A percentile compares a stretch with the other conserved stretches of the same genome.
These are phyloP conservation scores for Imleria badia DNA, from an alignment of 768 basidiomycete species.

Conservation along the genomic window DNA sequence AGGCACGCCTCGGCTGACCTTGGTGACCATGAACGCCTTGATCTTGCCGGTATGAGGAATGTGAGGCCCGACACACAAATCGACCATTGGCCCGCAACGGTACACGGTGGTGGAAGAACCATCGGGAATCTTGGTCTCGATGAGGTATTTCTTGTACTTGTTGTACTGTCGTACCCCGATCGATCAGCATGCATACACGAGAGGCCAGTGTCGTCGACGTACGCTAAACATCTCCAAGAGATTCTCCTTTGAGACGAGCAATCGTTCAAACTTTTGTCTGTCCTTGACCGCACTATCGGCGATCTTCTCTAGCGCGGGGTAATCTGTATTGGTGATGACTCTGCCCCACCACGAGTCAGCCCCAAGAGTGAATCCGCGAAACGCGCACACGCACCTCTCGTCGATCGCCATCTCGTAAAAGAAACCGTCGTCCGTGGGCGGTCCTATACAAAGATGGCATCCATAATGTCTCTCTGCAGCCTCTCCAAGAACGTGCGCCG, in stretches of 20 bases:
- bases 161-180: constrained; percentile 71
- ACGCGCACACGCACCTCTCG: constrained; percentile 50
- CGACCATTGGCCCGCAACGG: constrained; percentile 97
- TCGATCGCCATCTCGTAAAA: constrained; percentile 98
- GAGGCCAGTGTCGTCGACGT: constrained; percentile 29
- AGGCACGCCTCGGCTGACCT: constrained; percentile 45
- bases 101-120: constrained; percentile 97
- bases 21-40: constrained; percentile 96
- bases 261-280: constrained; percentile 94
- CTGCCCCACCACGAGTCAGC: constrained; percentile 35
- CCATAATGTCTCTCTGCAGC: constrained; percentile 95
- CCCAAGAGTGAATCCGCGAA: too few relatives aligned
- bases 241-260: constrained; percentile 92
- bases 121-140: constrained; percentile 93
- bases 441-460: constrained; percentile 94
- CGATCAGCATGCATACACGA: constrained; percentile 1
- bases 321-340: constrained; percentile 78
- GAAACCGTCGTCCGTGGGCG: constrained; percentile 97
- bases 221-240: constrained; percentile 96
- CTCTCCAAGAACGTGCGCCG: constrained; percentile 96
- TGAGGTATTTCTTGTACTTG: constrained; percentile 96
- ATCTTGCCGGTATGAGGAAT: constrained; percentile 97
- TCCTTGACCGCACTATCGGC: constrained; percentile 90
- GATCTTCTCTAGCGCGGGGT: constrained; percentile 85
- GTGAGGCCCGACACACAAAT: constrained; percentile 95